phyloP scores from a whole-genome alignment of 2,329 filamentous ascomycete species.

The Colletotrichum incanum region DNA sequence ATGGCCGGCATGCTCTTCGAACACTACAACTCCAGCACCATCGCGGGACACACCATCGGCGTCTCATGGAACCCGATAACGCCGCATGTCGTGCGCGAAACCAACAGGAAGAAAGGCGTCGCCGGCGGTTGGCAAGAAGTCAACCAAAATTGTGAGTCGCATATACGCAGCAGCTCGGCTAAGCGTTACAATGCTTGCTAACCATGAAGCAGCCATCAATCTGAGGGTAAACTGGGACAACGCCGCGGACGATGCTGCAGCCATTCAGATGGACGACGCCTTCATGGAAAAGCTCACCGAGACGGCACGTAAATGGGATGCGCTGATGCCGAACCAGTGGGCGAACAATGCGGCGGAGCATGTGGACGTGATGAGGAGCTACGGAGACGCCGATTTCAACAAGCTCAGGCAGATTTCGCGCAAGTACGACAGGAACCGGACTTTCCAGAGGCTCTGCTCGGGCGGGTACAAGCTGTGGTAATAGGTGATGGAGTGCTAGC shows the following conservation, averaged over 20 bases:
- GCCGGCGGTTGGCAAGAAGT: neutral
- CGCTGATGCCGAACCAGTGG: constrained; percentile 49
- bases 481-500: neutral
- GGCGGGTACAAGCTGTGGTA: constrained; percentile 43
- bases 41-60: constrained; percentile 5
- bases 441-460: constrained; percentile 50
- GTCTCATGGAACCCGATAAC: constrained; percentile 8
- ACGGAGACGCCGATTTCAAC: constrained; percentile 51
- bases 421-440: constrained; percentile 52
- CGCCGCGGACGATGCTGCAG: constrained; percentile 26
- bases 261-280: constrained; percentile 19
- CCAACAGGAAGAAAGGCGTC: neutral
- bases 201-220: constrained; percentile 27
- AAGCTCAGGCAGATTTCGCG: constrained; percentile 49
- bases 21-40: neutral
- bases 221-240: constrained; percentile 26
- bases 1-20: neutral
- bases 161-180: neutral
- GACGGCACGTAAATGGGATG: constrained; percentile 39
- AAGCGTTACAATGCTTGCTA: neutral
- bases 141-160: constrained; percentile 13
- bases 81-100: neutral
- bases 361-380: constrained; percentile 49
- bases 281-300: constrained; percentile 29
- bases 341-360: constrained; percentile 54